Percentiles rank a stretch among this genome's conserved stretches.
These are phyloP conservation scores for Coniferiporia weirii DNA, from an alignment of 1,284 basidiomycete genomes.

Conservation along the genomic window DNA sequence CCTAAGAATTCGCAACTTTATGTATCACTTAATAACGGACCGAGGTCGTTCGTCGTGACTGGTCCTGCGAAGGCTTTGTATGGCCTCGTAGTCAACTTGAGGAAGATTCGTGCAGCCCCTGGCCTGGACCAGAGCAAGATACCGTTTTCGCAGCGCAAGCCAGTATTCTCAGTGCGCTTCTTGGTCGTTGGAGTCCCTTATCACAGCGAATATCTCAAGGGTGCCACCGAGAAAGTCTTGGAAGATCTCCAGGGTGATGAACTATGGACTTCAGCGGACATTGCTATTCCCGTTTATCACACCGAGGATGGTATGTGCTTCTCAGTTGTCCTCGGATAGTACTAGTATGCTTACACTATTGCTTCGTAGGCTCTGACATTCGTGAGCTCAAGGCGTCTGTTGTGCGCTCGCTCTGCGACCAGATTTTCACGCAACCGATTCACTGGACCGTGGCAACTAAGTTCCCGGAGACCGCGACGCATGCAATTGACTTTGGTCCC, in stretches of 20 bases:
- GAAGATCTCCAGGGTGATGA: slow-evolving; percentile 78
- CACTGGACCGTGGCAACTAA: slow-evolving; percentile 89
- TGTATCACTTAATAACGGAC: slow-evolving; percentile 90
- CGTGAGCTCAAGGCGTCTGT: slow-evolving; percentile 61
- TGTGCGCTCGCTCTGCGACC: slow-evolving; percentile 81
- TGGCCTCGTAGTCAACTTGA: slow-evolving; percentile 86
- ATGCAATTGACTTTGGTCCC: slow-evolving; percentile 94
- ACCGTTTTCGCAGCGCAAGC: slow-evolving; percentile 92
- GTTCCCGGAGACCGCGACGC: slow-evolving; percentile 87
- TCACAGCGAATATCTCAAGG: slow-evolving; percentile 84
- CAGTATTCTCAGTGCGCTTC: slow-evolving; percentile 91
- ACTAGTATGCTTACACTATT: background rate
- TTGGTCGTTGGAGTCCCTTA: slow-evolving; percentile 93
- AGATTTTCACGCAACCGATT: slow-evolving; percentile 90
- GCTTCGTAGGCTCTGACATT: slow-evolving; percentile 70
- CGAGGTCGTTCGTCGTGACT: slow-evolving; percentile 89
- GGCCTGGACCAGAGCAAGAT: slow-evolving; percentile 92
- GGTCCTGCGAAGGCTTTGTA: slow-evolving; percentile 91
- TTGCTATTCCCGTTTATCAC: slow-evolving; percentile 85
- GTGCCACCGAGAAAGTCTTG: slow-evolving; percentile 71
- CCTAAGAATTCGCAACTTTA: slow-evolving; percentile 73
- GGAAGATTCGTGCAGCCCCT: slow-evolving; percentile 83
- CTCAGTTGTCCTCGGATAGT: background rate
- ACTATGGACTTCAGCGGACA: slow-evolving; percentile 71
- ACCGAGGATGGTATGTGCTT: slow-evolving; percentile 78